Evolutionary conservation across 768 basidiomycete genomes (phyloP).

Genomic region (Hortiboletus flavorubellus): DNA sequence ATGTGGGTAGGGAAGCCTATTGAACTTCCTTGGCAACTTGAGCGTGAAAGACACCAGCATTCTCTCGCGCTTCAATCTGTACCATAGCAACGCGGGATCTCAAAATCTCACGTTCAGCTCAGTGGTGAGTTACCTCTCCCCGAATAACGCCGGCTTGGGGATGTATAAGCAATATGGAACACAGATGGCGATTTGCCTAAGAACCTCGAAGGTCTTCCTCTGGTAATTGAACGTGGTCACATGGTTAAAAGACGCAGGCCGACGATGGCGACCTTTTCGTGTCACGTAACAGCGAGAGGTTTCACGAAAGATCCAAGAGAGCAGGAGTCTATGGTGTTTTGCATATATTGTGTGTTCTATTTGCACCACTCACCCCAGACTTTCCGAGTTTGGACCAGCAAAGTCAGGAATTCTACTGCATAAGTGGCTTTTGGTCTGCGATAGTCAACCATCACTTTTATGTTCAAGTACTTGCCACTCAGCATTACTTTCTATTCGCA

Average conservation of each 20-base stretch:
- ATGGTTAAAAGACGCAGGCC: too few species aligned
- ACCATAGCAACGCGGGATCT: background rate
- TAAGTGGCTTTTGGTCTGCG: background rate
- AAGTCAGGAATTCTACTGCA: accelerated
- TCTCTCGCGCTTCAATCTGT: background rate
- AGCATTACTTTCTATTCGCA: conserved; percentile 1
- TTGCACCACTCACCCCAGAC: background rate
- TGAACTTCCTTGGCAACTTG: background rate
- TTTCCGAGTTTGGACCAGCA: conserved; percentile 13
- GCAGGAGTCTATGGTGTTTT: conserved; percentile 15
- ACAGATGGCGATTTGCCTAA: conserved; percentile 21
- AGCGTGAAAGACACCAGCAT: background rate
- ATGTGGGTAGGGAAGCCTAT: background rate
- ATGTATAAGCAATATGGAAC: background rate
- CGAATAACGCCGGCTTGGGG: background rate
- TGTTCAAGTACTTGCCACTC: conserved; percentile 21
- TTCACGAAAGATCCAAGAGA: conserved; percentile 24
- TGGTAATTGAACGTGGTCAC: conserved; percentile 4
- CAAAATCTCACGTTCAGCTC: conserved; percentile 9
- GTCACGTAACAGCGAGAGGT: background rate
- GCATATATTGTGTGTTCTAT: background rate
- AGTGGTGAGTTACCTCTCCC: conserved; percentile 8
- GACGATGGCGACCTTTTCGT: accelerated
- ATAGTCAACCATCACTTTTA: conserved; percentile 14
- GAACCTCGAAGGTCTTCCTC: conserved; percentile 8